These are phyloP conservation scores for Collybiopsis luxurians DNA, from an alignment of 768 basidiomycete species.

Conservation along the genomic window DNA sequence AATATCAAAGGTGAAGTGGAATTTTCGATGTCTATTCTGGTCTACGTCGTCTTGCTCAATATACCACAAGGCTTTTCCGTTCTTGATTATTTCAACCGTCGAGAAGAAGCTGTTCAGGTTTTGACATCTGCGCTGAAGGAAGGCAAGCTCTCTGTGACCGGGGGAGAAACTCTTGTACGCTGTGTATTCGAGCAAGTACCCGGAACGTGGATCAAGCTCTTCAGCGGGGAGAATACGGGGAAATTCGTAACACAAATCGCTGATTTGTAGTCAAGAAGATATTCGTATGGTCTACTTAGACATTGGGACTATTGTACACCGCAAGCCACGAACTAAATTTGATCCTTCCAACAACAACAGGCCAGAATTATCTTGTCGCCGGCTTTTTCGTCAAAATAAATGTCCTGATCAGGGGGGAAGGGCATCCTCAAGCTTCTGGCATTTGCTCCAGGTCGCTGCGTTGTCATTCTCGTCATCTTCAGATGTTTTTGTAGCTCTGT, in stretches of 20 bases:
- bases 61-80: constrained; percentile 1
- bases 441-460: too few relatives aligned
- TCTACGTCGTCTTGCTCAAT: too few relatives aligned
- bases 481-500: too few relatives aligned
- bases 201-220: background rate
- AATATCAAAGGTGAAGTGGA: background rate
- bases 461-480: too few relatives aligned
- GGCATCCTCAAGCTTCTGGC: too few relatives aligned
- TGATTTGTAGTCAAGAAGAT: background rate
- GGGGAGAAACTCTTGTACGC: background rate
- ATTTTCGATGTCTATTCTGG: too few relatives aligned
- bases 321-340: background rate
- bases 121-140: background rate
- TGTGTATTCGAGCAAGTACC: background rate
- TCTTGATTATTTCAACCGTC: background rate
- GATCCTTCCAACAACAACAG: background rate
- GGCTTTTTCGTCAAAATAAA: too few relatives aligned
- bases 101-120: background rate
- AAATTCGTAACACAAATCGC: constrained; percentile 3
- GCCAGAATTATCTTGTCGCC: too few relatives aligned
- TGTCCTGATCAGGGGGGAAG: too few relatives aligned
- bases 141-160: background rate
- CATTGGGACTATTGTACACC: background rate
- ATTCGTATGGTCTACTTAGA: background rate
- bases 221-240: constrained; percentile 4